Evolutionary conservation across 129 eudicot genomes (phyloP).

Genomic region (carrot (Daucus carota)): DH1_v3.0 NC_030382.2:36302001-36302500

Average conservation of each 20-base stretch:
- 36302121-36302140: conserved; percentile 6
- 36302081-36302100: conserved; percentile 17
- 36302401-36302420: conserved; percentile 21
- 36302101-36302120: conserved; percentile 11
- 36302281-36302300: conserved; percentile 7
- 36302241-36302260: conserved; percentile 6
- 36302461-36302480: conserved; percentile 40
- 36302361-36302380: conserved; percentile 52
- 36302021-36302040: conserved; percentile 27
- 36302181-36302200: background rate
- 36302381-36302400: conserved; percentile 42
- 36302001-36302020: conserved; percentile 13
- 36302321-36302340: conserved; percentile 34
- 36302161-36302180: background rate
- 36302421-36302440: conserved; percentile 17
- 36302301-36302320: conserved; percentile 37
- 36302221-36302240: conserved; percentile 6
- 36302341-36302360: conserved; percentile 11
- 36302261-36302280: conserved; percentile 11
- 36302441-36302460: conserved; percentile 21
- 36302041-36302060: conserved; percentile 42
- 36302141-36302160: conserved; percentile 9
- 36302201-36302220: background rate
- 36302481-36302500: conserved; percentile 58
- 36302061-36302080: conserved; percentile 45